phyloP scores from a whole-genome alignment of 257 asterid species.

The Verbena officinalis region DNA sequence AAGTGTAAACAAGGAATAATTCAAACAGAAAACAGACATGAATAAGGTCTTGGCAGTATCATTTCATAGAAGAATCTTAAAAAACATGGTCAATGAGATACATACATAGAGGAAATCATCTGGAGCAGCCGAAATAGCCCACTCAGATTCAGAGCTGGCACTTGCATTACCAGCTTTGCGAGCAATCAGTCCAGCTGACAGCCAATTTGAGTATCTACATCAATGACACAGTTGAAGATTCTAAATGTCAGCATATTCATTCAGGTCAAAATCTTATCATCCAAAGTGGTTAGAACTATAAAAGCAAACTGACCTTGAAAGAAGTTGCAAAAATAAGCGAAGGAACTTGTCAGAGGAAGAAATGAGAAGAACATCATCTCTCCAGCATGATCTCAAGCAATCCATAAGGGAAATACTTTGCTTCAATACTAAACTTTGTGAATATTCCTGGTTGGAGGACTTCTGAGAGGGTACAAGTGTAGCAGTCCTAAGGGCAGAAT shows the following conservation, averaged over 20 bases:
- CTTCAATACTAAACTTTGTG: conserved; percentile 61
- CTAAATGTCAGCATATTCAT: conserved; percentile 25
- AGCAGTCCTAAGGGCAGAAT: conserved; percentile 74
- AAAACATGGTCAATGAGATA: conserved; percentile 28
- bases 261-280: conserved; percentile 22
- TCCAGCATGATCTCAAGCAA: conserved; percentile 94
- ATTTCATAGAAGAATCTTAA: conserved; percentile 21
- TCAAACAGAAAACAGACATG: conserved; percentile 13
- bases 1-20: conserved; percentile 2
- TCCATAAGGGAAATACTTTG: conserved; percentile 83
- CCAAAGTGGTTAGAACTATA: conserved; percentile 17
- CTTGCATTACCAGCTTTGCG: conserved; percentile 64
- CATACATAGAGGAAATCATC: conserved; percentile 82
- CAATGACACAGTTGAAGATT: conserved; percentile 24
- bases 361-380: conserved; percentile 81
- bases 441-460: conserved; percentile 44
- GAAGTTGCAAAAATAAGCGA: conserved; percentile 91
- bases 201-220: conserved; percentile 84
- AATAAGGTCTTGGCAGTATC: conserved; percentile 2
- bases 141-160: conserved; percentile 68
- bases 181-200: conserved; percentile 78
- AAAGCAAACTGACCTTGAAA: conserved; percentile 69
- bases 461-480: conserved; percentile 55
- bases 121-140: conserved; percentile 88
- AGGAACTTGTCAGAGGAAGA: conserved; percentile 94